Evolutionary conservation across 2,329 filamentous ascomycete species (phyloP).

Genomic region (Phyllosticta ampelicida): DNA sequence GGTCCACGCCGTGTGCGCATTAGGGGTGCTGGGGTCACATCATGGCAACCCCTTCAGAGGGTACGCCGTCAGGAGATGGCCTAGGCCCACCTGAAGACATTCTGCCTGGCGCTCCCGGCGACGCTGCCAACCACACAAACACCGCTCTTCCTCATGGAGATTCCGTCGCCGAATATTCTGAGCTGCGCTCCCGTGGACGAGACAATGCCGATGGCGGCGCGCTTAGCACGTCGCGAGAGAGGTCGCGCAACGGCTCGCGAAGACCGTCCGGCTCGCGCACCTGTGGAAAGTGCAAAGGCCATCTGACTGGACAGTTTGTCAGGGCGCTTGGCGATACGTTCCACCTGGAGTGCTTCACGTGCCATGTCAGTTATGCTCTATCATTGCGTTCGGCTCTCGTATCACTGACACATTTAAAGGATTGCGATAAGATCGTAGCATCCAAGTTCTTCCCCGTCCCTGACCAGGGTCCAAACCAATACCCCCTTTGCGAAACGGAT

Average conservation of each 20-base stretch:
- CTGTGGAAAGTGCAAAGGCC: conserved; percentile 77
- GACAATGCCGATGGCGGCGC: conserved; percentile 18
- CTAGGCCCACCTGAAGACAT: conserved; percentile 2
- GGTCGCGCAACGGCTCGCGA: conserved; percentile 21
- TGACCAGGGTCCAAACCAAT: conserved; percentile 78
- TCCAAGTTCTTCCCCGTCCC: conserved; percentile 98
- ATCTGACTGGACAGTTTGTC: conserved; percentile 90
- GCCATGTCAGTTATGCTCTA: conserved; percentile 53
- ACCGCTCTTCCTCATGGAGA: not conserved
- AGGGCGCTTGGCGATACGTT: conserved; percentile 87
- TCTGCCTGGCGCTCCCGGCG: conserved; percentile 1
- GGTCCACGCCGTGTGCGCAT: not conserved
- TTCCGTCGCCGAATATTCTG: conserved; percentile 12
- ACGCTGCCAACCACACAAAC: conserved; percentile 1
- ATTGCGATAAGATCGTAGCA: conserved; percentile 92
- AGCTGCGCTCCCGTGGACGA: conserved; percentile 12
- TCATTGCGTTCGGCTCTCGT: conserved; percentile 7
- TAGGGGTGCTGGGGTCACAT: not conserved
- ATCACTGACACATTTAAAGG: conserved; percentile 42
- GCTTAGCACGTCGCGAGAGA: conserved; percentile 19
- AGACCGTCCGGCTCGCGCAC: conserved; percentile 29
- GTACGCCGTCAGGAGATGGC: conserved; percentile 8
- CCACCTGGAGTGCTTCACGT: conserved; percentile 96
- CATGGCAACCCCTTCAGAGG: conserved; percentile 11
- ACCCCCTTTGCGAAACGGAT: conserved; percentile 93